Evolutionary conservation across 2,329 filamentous ascomycete genomes (phyloP).

Genomic region (Penicillium sp.): DNA sequence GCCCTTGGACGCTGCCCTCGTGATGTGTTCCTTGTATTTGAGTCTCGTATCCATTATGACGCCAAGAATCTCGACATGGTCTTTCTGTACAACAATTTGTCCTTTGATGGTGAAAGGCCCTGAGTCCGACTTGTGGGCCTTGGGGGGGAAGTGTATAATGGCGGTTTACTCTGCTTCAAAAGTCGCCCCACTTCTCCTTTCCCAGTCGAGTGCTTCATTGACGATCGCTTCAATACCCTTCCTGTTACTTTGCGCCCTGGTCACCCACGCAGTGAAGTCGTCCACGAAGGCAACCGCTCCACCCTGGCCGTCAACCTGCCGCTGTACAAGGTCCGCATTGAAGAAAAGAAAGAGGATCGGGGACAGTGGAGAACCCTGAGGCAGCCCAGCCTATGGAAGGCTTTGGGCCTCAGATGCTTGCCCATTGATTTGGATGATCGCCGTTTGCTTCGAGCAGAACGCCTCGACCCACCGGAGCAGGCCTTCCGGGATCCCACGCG

Average conservation of each 20-base stretch:
- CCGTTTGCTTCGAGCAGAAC: slow-evolving; percentile 30
- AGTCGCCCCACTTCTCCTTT: slow-evolving; percentile 32
- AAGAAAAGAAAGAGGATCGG: slow-evolving; percentile 41
- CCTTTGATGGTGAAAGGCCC: no score
- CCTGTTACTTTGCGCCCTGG: no score
- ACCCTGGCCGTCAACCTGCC: slow-evolving; percentile 30
- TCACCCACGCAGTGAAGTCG: no score
- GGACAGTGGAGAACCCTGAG: slow-evolving; percentile 37
- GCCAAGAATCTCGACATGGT: slow-evolving; percentile 24
- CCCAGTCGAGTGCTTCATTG: slow-evolving; percentile 25
- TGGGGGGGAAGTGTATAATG: slow-evolving; percentile 38
- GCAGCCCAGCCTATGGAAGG: slow-evolving; percentile 17
- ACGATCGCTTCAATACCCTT: slow-evolving; percentile 19
- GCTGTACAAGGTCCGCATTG: slow-evolving; percentile 42
- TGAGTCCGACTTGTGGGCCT: slow-evolving; percentile 7
- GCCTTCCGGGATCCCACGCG: slow-evolving; percentile 27
- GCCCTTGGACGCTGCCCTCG: slow-evolving; percentile 26
- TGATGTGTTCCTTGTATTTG: slow-evolving; percentile 27
- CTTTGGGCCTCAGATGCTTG: slow-evolving; percentile 16
- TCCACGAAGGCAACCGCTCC: slow-evolving; percentile 25
- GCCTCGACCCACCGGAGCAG: slow-evolving; percentile 27
- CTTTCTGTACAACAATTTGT: slow-evolving; percentile 14
- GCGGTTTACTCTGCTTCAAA: slow-evolving; percentile 39
- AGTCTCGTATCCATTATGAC: slow-evolving; percentile 30
- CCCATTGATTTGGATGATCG: slow-evolving; percentile 9